Base-by-base conservation (phyloP, 139 green algal genomes). In the Mesotaenium endlicherianum region DNA sequence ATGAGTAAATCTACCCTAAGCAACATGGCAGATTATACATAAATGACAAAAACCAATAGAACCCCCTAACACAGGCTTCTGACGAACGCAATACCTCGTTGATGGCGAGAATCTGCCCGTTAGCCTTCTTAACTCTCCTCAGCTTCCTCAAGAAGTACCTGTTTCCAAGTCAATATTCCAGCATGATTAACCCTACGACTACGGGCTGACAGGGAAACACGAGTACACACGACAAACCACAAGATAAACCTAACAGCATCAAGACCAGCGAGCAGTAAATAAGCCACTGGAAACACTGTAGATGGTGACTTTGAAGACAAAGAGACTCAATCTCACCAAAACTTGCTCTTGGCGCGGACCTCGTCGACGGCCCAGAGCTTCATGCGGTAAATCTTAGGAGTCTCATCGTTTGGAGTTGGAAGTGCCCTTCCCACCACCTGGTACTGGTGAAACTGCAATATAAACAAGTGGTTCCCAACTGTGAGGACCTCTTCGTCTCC, bases 131-230 rank as follows among this genome's bases (percentile, higher is more conserved):
- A 81, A 99, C 97, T 87, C 94, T 93, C 36, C 93, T 88, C 58
- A 99, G 92, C 91, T 95, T 97, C 47, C 91, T 91, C 82, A 99
- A 86, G 92, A 99, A 99, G 89, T 98, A 99, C 95, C 95, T 98
- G 92, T n/a, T n/a, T 34, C 53, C 26, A 64, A 64, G 26, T 64
- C 26, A 64, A 64, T 64, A 64, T 64, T 34, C 20, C 20, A 64
- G 26, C 20, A 64, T 34, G 20, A 64, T 64, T 64, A 64, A 34
- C 26, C 53, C 20, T 20, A 64, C 20, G 26, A 64, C 53, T 64
- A 64, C 53, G 20, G 26, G 20, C 20, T 34, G 26, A 64, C 20
- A 34, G 53, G 26, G 26, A 64, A 34, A 64, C 20, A 64, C 20
- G 26, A 64, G 20, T 20, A 64, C 26, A 64, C n/a, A n/a, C n/a